phyloP scores from a whole-genome alignment of 768 basidiomycete species.

The Tremella fuciformis region DNA sequence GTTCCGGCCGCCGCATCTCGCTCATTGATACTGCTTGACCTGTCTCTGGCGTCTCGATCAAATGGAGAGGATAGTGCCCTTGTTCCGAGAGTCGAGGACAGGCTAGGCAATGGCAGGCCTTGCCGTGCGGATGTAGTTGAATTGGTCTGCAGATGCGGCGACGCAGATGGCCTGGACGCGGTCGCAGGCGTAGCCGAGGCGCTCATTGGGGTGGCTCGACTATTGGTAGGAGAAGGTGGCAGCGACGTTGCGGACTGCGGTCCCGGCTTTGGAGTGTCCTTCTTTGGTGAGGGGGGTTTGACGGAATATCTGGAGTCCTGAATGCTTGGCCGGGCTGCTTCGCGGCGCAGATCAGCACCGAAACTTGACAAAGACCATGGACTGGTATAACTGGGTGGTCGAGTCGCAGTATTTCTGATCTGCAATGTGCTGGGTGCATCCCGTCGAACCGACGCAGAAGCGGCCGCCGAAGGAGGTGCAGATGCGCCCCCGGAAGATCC shows the following conservation, averaged over 20 bases:
- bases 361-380: too few relatives aligned
- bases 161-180: neutral
- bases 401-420: too few relatives aligned
- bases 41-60: neutral
- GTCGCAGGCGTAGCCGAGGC: neutral
- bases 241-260: too few relatives aligned
- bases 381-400: too few relatives aligned
- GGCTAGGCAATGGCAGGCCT: neutral
- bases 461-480: neutral
- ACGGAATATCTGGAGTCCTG: neutral
- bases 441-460: neutral
- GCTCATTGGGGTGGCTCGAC: too few relatives aligned
- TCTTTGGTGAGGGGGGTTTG: conserved; percentile 3
- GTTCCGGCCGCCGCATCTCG: neutral
- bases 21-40: neutral
- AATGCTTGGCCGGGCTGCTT: neutral
- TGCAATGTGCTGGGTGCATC: neutral
- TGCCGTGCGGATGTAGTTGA: neutral
- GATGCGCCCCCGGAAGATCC: neutral
- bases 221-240: too few relatives aligned
- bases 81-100: neutral
- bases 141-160: neutral
- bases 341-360: neutral
- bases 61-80: neutral
- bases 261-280: neutral